Evolutionary conservation across 176 grass and related monocot species (phyloP).

Genomic region (Avena insularis): DNA sequence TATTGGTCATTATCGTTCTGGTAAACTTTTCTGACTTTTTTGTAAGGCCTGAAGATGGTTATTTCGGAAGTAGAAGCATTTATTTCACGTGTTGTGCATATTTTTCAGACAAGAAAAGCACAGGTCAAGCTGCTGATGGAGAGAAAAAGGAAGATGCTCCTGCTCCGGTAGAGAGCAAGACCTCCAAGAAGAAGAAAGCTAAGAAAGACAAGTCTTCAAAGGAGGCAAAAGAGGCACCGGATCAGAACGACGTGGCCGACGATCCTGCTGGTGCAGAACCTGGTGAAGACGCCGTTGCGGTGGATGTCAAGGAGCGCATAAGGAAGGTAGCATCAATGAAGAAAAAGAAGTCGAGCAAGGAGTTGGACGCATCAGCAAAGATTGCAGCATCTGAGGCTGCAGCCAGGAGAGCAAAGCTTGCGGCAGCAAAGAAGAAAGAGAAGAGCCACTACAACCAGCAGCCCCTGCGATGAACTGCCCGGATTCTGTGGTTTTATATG

Average conservation of each 20-base stretch:
- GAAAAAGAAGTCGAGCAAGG: constrained; percentile 94
- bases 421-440: constrained; percentile 93
- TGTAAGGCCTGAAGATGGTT: neutral
- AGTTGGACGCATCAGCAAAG: constrained; percentile 73
- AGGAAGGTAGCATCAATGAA: constrained; percentile 77
- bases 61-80: constrained; percentile 7
- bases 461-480: constrained; percentile 60
- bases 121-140: constrained; percentile 49
- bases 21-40: neutral
- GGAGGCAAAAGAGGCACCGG: constrained; percentile 55
- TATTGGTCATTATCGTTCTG: neutral
- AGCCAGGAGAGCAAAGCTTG: constrained; percentile 75
- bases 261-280: constrained; percentile 43
- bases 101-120: constrained; percentile 46
- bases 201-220: constrained; percentile 84
- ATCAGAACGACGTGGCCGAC: constrained; percentile 42
- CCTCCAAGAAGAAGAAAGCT: constrained; percentile 85
- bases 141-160: constrained; percentile 58
- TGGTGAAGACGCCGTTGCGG: constrained; percentile 52
- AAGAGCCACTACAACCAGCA: constrained; percentile 96
- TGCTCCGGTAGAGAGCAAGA: constrained; percentile 68
- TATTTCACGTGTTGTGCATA: neutral
- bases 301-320: constrained; percentile 79
- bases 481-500: constrained; percentile 30
- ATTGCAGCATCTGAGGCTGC: constrained; percentile 73